phyloP scores from a whole-genome alignment of 768 basidiomycete genomes.

The Collybia nuda region DNA sequence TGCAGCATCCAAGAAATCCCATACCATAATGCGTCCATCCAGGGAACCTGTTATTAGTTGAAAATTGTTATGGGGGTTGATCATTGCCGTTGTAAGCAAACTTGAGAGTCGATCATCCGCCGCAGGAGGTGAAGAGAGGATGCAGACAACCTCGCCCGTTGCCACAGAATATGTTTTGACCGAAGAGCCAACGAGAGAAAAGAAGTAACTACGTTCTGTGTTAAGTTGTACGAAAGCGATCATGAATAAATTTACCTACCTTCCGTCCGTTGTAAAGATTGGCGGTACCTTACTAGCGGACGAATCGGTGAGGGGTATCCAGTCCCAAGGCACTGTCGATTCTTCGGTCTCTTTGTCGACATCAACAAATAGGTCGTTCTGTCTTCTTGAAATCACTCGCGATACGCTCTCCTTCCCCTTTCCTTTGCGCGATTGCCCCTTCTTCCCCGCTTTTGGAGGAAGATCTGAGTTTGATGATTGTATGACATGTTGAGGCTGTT shows the following conservation, averaged over 20 bases:
- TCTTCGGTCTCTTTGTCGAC: neutral
- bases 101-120: conserved; percentile 34
- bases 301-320: conserved; percentile 72
- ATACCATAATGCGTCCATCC: conserved; percentile 84
- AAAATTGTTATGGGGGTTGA: conserved; percentile 85
- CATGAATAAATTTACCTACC: conserved; percentile 40
- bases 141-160: conserved; percentile 80
- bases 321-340: conserved; percentile 50
- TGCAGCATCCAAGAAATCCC: conserved; percentile 90
- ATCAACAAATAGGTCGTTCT: conserved; percentile 1
- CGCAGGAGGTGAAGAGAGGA: conserved; percentile 57
- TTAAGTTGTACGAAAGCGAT: neutral
- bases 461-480: conserved; percentile 26
- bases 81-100: conserved; percentile 67
- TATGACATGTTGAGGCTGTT: conserved; percentile 31
- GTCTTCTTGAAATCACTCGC: conserved; percentile 9
- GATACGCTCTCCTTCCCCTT: conserved; percentile 46
- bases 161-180: conserved; percentile 84
- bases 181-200: conserved; percentile 76
- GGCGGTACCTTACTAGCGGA: conserved; percentile 64
- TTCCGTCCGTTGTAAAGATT: conserved; percentile 86
- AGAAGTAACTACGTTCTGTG: conserved; percentile 69
- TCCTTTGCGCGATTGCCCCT: conserved; percentile 37
- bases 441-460: conserved; percentile 18
- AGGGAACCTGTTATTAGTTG: conserved; percentile 86